phyloP scores from a whole-genome alignment of 495 filamentous ascomycete genomes.

The Sordaria brevicollis region DNA sequence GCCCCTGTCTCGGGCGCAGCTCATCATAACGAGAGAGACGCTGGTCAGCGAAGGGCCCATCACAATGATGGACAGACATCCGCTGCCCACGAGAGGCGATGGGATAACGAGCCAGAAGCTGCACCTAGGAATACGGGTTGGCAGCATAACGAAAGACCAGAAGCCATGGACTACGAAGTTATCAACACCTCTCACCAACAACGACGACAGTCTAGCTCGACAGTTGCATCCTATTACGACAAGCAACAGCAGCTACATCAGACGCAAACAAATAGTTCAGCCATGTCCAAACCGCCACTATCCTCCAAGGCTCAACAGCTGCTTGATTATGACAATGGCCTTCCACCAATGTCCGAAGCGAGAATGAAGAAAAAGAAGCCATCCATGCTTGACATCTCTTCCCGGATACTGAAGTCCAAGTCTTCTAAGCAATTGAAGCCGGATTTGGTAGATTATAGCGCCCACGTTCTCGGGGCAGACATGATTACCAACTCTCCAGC shows the following conservation, averaged over 20 bases:
- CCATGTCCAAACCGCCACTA: constrained; percentile 39
- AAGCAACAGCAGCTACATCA: constrained; percentile 40
- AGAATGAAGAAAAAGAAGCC: constrained; percentile 38
- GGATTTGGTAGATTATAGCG: constrained; percentile 1
- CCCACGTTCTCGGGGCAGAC: constrained; percentile 17
- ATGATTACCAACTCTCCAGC: constrained; percentile 27
- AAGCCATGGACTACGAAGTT: constrained; percentile 15
- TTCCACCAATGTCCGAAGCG: constrained; percentile 4
- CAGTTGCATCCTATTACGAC: constrained; percentile 42
- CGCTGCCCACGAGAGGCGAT: constrained; percentile 14
- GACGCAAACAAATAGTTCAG: constrained; percentile 44
- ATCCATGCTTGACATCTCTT: constrained; percentile 36
- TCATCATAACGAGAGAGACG: constrained; percentile 15
- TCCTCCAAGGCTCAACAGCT: constrained; percentile 32
- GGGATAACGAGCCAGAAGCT: constrained; percentile 38
- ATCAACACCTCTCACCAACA: constrained; percentile 30
- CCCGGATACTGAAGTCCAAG: constrained; percentile 11
- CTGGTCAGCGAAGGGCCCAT: constrained; percentile 4
- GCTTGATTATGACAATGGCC: constrained; percentile 29
- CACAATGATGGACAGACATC: constrained; percentile 6
- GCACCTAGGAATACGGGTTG: neutral
- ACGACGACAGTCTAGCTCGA: constrained; percentile 39
- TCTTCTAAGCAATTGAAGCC: constrained; percentile 11
- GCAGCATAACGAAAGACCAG: constrained; percentile 24
- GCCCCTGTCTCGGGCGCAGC: constrained; percentile 34